phyloP scores from a whole-genome alignment of 2,329 filamentous ascomycete genomes.

The Aspergillus texensis region DNA sequence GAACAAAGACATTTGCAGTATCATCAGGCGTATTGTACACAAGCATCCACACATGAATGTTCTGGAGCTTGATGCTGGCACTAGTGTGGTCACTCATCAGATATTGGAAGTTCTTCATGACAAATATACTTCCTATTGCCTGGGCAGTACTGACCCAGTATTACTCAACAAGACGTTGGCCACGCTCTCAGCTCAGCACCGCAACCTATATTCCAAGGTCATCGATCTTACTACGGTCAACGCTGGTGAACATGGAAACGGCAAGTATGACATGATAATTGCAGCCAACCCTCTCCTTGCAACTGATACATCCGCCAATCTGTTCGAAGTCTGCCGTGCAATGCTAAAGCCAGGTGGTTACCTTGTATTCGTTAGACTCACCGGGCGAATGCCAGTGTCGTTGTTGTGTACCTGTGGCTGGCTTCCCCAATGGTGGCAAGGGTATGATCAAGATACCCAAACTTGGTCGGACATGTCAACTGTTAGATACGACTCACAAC shows the following conservation, averaged over 20 bases:
- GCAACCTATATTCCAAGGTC: background rate
- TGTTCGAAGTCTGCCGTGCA: background rate
- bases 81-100: background rate
- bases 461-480: background rate
- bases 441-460: background rate
- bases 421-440: conserved; percentile 3
- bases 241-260: background rate
- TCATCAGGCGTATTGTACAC: background rate
- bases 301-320: background rate
- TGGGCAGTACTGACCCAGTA: background rate
- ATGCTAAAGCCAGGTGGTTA: conserved; percentile 3
- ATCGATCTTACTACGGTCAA: background rate
- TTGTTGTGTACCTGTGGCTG: background rate
- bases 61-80: background rate
- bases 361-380: background rate
- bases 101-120: background rate
- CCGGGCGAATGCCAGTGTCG: background rate
- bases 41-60: background rate
- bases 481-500: background rate
- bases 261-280: conserved; percentile 2
- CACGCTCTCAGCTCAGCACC: background rate
- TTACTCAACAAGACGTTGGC: background rate
- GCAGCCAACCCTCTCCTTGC: background rate
- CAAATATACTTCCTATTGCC: background rate
- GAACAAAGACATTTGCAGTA: background rate